Evolutionary conservation across 768 basidiomycete genomes (phyloP).

Genomic region (Russula virescens): DNA sequence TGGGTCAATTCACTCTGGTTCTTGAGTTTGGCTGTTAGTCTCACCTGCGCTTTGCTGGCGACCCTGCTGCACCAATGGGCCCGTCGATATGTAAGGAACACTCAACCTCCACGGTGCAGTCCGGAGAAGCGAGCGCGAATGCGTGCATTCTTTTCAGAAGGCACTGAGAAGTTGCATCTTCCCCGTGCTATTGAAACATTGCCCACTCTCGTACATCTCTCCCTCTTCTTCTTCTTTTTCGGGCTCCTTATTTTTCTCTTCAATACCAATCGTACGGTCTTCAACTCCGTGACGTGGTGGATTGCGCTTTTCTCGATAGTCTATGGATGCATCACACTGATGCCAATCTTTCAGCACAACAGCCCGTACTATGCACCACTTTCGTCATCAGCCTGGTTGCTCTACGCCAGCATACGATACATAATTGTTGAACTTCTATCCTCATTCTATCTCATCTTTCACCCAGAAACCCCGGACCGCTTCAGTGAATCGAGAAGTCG

Average conservation of each 20-base stretch:
- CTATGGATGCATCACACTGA: not conserved
- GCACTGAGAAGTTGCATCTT: not conserved
- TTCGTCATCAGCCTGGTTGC: not conserved
- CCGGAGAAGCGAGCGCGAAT: not conserved
- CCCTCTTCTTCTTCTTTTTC: not conserved
- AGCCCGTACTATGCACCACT: constrained; percentile 7
- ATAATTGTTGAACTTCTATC: not conserved
- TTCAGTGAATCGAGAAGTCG: not conserved
- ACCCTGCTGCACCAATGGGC: not conserved
- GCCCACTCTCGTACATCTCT: not conserved
- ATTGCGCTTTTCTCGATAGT: not conserved
- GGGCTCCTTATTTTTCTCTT: not conserved
- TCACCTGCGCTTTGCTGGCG: not conserved
- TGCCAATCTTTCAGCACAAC: not conserved
- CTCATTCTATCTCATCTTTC: not conserved
- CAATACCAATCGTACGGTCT: not conserved
- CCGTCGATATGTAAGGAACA: not conserved
- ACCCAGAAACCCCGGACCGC: not conserved
- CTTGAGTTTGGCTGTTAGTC: constrained; percentile 2
- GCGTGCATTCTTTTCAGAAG: not conserved
- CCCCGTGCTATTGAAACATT: not conserved
- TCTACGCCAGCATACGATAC: not conserved
- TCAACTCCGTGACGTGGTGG: not conserved
- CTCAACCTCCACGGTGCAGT: not conserved
- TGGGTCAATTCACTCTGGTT: constrained; percentile 10